Base-by-base conservation (phyloP, 306 rosid genomes). In the Cucurbita pepo region DNA sequence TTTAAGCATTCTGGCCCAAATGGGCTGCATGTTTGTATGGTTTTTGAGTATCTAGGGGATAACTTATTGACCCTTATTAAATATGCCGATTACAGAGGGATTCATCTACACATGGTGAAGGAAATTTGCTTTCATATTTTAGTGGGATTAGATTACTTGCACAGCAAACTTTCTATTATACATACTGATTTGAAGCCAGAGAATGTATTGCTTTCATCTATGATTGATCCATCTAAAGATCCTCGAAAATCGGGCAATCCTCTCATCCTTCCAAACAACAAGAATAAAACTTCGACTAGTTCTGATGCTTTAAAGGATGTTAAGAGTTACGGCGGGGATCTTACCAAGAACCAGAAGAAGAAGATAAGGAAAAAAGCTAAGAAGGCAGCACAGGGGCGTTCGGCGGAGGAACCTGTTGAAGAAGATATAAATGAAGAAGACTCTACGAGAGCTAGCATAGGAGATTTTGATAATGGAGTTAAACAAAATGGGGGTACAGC, bases 171-270 rank as follows among this genome's bases (percentile, higher is more conserved):
- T 80, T 86, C 96, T 43, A 83, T 91, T 43, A 89, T 91, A 83
- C 97, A 91, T 65, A 91, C 97, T 13, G 97, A 91, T 83, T 82
- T 91, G 82, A 91, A 91, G 78, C 97, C 96, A 0, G 97, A 91
- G 70, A 91, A 91, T 74, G 86, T 91, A 60, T 78, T 91, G 78
- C 87, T 91, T 34, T 71, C 82, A 71, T 86, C 92, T 0, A 80
- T 62, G 84, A 84, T 91, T 56, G 96, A 91, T 81, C 85, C 90
- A 8, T 84, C 90, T n/a, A 89, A 87, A 85, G 97, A 91, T 84
- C 96, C 90, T 47, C 56, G 78, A 59, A 89, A 86, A 67, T 89
- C 96, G 3, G 92, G 89, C 47, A 82, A 78, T 48, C 79, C 90
- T 56, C 88, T 86, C 59, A 79, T 87, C 64, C 96, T 87, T 77